Evolutionary conservation across 2,329 filamentous ascomycete genomes (phyloP).

Genomic region (Penicillium occitanis): DNA sequence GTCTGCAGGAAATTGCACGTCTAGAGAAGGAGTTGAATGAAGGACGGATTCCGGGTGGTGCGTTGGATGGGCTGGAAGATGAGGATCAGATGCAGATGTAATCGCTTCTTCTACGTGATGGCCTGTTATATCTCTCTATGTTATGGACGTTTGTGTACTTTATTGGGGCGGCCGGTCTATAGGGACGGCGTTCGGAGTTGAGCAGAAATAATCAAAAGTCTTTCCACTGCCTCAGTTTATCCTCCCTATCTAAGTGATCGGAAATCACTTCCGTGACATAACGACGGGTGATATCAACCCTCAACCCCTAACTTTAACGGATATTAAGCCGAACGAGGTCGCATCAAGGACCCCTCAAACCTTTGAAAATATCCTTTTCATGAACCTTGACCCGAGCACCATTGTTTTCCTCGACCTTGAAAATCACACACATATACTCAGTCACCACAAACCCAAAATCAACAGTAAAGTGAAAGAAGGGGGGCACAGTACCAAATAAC

Average conservation of each 20-base stretch:
- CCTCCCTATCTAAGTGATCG: not conserved
- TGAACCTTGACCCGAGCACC: slow-evolving; percentile 17
- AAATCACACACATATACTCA: not conserved
- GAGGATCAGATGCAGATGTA: slow-evolving; percentile 43
- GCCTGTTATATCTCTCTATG: not conserved
- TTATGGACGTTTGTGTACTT: slow-evolving; percentile 10
- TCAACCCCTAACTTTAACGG: not conserved
- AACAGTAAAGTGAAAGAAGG: not conserved
- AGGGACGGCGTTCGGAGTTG: slow-evolving; percentile 21
- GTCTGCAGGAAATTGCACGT: slow-evolving; percentile 81
- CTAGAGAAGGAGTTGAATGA: slow-evolving; percentile 92
- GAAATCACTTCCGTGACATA: not conserved
- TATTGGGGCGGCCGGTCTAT: slow-evolving; percentile 9
- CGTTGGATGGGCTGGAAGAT: slow-evolving; percentile 34
- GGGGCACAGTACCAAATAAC: slow-evolving; percentile 10
- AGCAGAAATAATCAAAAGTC: slow-evolving; percentile 13
- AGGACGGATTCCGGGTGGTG: slow-evolving; percentile 74
- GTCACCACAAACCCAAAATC: not conserved
- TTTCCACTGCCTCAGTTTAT: not conserved
- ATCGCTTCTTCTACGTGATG: not conserved
- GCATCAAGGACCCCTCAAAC: not conserved
- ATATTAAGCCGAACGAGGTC: not conserved
- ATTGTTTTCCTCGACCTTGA: slow-evolving; percentile 14
- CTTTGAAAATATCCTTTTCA: slow-evolving; percentile 20
- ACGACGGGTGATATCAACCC: not conserved